Conservation (phyloP, 2,329 filamentous ascomycete species). For the Dothistroma septosporum region DNA sequence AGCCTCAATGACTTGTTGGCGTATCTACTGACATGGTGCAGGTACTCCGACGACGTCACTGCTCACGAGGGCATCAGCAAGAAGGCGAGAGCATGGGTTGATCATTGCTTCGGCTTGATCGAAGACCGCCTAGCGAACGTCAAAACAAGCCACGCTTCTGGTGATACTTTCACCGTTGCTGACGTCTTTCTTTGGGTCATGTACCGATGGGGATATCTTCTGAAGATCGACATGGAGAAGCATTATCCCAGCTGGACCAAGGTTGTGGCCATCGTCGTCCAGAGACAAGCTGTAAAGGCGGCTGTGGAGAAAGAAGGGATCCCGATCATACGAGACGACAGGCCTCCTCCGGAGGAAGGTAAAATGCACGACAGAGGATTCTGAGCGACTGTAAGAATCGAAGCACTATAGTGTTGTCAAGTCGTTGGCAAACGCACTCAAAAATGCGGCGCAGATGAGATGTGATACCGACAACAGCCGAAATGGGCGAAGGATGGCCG, state of each 20-base stretch:
- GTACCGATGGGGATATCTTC: constrained; percentile 2
- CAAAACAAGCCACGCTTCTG: constrained; percentile 1
- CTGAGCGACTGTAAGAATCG: not conserved
- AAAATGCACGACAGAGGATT: not conserved
- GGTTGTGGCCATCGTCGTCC: not conserved
- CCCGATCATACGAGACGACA: not conserved
- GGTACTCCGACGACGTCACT: not conserved
- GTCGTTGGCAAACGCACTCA: not conserved
- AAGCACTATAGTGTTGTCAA: not conserved
- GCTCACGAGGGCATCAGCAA: constrained; percentile 3
- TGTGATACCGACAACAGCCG: not conserved
- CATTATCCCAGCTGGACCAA: constrained; percentile 6
- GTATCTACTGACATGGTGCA: not conserved
- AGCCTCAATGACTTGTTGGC: not conserved
- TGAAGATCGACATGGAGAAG: constrained; percentile 7
- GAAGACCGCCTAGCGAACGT: not conserved
- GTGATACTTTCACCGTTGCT: constrained; percentile 3
- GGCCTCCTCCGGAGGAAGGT: not conserved
- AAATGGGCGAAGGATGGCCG: no score
- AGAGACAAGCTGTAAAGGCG: constrained; percentile 8
- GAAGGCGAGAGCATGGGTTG: constrained; percentile 6
- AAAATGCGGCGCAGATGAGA: not conserved
- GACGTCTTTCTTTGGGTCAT: constrained; percentile 6
- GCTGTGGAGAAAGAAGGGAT: constrained; percentile 3
- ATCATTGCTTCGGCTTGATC: constrained; percentile 5